Conservation (phyloP, 1,139 yeast species). For the Candida sanyaensis region DNA sequence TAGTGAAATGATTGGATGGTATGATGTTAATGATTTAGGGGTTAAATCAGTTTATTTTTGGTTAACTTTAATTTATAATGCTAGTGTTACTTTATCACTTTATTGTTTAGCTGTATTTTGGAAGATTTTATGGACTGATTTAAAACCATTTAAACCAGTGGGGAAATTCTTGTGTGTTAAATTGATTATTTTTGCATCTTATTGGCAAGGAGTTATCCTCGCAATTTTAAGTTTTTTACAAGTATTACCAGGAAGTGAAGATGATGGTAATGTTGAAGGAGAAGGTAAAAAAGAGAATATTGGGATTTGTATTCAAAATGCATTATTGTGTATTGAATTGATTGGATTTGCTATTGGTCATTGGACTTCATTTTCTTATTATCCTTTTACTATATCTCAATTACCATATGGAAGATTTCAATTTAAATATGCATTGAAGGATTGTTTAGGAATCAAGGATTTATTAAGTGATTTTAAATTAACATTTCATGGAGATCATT, state of each 20-base stretch:
- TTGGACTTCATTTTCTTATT: slow-evolving; percentile 80
- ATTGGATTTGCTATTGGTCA: slow-evolving; percentile 87
- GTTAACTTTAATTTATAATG: slow-evolving; percentile 71
- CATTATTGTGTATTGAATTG: slow-evolving; percentile 80
- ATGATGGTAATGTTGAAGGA: slow-evolving; percentile 21
- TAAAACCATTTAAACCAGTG: slow-evolving; percentile 81
- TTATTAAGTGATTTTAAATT: slow-evolving; percentile 71
- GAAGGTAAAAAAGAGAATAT: slow-evolving; percentile 41
- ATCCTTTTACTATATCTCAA: slow-evolving; percentile 61
- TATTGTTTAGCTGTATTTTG: slow-evolving; percentile 89
- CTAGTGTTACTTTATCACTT: slow-evolving; percentile 77
- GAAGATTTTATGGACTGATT: slow-evolving; percentile 79
- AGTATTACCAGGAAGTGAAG: slow-evolving; percentile 36
- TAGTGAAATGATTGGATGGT: slow-evolving; percentile 51
- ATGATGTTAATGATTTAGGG: slow-evolving; percentile 54
- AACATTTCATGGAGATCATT: slow-evolving; percentile 73
- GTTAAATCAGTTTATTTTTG: slow-evolving; percentile 57
- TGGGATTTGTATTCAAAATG: slow-evolving; percentile 71
- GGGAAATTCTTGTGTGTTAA: slow-evolving; percentile 93
- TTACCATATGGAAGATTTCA: slow-evolving; percentile 71
- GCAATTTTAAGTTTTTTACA: slow-evolving; percentile 62
- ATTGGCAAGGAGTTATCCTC: slow-evolving; percentile 89
- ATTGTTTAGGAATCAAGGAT: slow-evolving; percentile 76
- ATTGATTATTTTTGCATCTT: slow-evolving; percentile 89
- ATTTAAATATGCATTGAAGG: slow-evolving; percentile 65